Evolutionary conservation across 2,329 filamentous ascomycete genomes (phyloP).

Genomic region (Ceratocystis harringtonii): DNA sequence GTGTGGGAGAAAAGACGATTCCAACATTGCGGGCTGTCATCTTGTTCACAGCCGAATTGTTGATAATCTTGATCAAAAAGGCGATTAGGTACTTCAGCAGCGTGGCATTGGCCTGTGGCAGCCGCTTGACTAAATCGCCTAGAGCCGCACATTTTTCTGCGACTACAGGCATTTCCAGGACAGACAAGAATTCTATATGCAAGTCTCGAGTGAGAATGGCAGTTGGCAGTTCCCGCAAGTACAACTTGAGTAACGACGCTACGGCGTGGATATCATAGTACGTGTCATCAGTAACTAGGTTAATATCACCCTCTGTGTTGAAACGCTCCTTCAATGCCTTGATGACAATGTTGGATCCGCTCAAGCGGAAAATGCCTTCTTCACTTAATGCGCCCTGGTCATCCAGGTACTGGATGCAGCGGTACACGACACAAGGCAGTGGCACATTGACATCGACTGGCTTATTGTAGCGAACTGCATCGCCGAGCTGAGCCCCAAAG

Average conservation of each 20-base stretch:
- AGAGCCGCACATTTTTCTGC: slow-evolving; percentile 63
- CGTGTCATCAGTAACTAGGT: slow-evolving; percentile 64
- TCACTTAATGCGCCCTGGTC: slow-evolving; percentile 67
- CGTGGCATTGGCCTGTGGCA: slow-evolving; percentile 67
- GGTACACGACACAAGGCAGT: slow-evolving; percentile 83
- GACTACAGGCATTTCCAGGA: slow-evolving; percentile 63
- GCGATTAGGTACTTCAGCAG: slow-evolving; percentile 72
- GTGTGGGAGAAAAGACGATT: slow-evolving; percentile 92
- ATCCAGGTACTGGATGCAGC: slow-evolving; percentile 85
- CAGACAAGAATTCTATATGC: slow-evolving; percentile 73
- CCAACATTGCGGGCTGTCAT: slow-evolving; percentile 97
- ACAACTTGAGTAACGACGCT: slow-evolving; percentile 83
- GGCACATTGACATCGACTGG: slow-evolving; percentile 59
- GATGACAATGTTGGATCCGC: slow-evolving; percentile 91
- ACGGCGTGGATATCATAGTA: slow-evolving; percentile 95
- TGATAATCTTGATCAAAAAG: slow-evolving; percentile 83
- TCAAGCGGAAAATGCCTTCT: slow-evolving; percentile 92
- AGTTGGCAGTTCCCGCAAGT: slow-evolving; percentile 78
- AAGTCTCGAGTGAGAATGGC: slow-evolving; percentile 85
- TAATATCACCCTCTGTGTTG: slow-evolving; percentile 82
- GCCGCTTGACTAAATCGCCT: slow-evolving; percentile 60
- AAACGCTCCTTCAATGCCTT: slow-evolving; percentile 83
- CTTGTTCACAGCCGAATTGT: slow-evolving; percentile 81
- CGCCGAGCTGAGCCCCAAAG: slow-evolving; percentile 72
- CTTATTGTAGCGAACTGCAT: slow-evolving; percentile 69